Evolutionary conservation across 1,284 basidiomycete species (phyloP).

Genomic region (Dichomitus squalens): DNA sequence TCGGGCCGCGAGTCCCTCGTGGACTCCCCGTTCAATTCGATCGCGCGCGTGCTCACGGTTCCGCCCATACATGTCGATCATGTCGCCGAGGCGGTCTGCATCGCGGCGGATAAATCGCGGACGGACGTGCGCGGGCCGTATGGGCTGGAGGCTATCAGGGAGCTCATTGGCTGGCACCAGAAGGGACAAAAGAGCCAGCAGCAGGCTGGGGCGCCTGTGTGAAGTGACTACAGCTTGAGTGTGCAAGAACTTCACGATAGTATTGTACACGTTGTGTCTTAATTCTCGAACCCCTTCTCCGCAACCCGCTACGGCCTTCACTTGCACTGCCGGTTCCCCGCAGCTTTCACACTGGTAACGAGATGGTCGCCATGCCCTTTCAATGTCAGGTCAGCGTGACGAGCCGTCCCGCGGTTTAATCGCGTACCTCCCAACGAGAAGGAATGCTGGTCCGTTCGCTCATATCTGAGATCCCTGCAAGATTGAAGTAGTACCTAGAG

Average conservation of each 20-base stretch:
- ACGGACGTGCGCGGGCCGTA: constrained; percentile 68
- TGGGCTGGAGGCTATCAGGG: constrained; percentile 75
- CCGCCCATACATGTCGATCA: constrained; percentile 96
- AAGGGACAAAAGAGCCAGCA: constrained; percentile 31
- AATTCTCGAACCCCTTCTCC: background rate
- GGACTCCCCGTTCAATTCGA: constrained; percentile 60
- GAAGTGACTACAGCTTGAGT: background rate
- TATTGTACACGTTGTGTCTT: background rate
- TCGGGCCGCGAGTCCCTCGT: constrained; percentile 30
- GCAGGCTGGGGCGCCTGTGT: constrained; percentile 9
- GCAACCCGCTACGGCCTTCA: no score
- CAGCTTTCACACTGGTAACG: no score
- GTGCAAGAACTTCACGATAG: background rate
- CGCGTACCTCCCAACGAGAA: no score
- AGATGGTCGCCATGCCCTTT: no score
- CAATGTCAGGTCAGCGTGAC: no score
- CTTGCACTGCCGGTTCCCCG: no score
- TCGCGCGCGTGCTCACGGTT: constrained; percentile 78
- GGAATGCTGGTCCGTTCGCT: no score
- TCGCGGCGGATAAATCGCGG: constrained; percentile 40
- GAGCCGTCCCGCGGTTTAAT: no score
- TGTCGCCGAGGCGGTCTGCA: constrained; percentile 84
- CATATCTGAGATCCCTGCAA: no score
- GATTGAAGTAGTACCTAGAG: no score
- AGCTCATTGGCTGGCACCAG: constrained; percentile 65